phyloP scores from a whole-genome alignment of 306 rosid species.

The Lithocarpus polystachyus region DNA sequence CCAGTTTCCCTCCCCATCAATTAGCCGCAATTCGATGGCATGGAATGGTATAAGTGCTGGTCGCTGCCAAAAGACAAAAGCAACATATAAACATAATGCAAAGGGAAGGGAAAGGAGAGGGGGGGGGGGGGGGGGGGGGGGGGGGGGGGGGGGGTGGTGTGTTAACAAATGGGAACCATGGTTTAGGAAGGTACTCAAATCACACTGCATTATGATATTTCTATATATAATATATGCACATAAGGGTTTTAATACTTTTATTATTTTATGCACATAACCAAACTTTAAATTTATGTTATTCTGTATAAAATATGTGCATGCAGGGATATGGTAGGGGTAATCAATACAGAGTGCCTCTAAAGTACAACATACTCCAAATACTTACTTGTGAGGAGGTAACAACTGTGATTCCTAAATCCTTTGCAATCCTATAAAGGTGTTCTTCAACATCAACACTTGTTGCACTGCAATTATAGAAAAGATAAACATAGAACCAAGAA shows the following conservation, averaged over 20 bases:
- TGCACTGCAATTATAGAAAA: conserved; percentile 61
- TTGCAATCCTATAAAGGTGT: conserved; percentile 85
- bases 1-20: conserved; percentile 99
- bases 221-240: too few species aligned
- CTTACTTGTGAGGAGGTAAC: conserved; percentile 97
- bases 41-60: conserved; percentile 97
- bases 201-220: neutral
- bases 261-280: too few species aligned
- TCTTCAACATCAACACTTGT: conserved; percentile 98
- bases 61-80: conserved; percentile 50
- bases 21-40: conserved; percentile 73
- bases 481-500: conserved; percentile 4
- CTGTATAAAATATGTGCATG: neutral
- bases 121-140: too few species aligned
- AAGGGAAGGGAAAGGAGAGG: neutral
- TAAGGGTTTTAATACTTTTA: too few species aligned
- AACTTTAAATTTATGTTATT: neutral
- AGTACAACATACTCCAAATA: neutral
- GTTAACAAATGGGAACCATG: conserved; percentile 6
- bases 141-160: too few species aligned
- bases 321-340: neutral
- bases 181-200: conserved; percentile 1
- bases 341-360: neutral
- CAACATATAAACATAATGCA: neutral
- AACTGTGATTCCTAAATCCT: conserved; percentile 77